A percentile compares a stretch with the other conserved stretches of the same genome.
Evolutionary conservation across 305 asterid genomes (phyloP).

Genomic region (Ajuga reptans): DNA sequence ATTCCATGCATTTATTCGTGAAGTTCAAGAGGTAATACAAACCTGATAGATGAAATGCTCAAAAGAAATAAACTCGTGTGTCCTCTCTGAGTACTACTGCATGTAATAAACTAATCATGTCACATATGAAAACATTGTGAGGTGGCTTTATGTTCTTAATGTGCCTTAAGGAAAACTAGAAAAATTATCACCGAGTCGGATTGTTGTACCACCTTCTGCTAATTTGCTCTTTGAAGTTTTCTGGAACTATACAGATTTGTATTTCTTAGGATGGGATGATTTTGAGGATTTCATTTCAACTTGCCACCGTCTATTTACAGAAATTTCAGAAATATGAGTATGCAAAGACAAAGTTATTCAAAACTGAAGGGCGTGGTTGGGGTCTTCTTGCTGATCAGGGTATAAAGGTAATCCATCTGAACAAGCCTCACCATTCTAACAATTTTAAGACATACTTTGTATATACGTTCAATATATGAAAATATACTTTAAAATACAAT

Average conservation of each 20-base stretch:
- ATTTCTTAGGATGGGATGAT: conserved; percentile 8
- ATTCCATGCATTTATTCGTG: background rate
- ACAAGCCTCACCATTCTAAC: conserved; percentile 13
- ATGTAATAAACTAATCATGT: background rate
- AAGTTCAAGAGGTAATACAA: background rate
- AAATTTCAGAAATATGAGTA: conserved; percentile 72
- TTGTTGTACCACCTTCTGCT: background rate
- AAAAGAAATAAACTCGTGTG: no score
- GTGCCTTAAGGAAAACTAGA: background rate
- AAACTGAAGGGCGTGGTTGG: conserved; percentile 93
- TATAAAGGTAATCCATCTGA: conserved; percentile 50
- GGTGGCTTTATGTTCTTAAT: background rate
- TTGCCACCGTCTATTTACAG: conserved; percentile 34
- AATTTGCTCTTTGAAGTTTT: conserved; percentile 1
- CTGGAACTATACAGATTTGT: conserved; percentile 7
- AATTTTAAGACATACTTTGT: background rate
- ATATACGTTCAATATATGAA: background rate
- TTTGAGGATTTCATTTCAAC: conserved; percentile 18
- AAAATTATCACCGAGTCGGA: background rate
- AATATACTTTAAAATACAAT: background rate
- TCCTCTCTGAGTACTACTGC: background rate
- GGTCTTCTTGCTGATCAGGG: conserved; percentile 70
- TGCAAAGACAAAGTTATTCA: conserved; percentile 62
- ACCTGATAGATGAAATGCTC: background rate
- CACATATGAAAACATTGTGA: background rate